Evolutionary conservation across 2,329 filamentous ascomycete genomes (phyloP).

Genomic region (Trichoderma sp.): DNA sequence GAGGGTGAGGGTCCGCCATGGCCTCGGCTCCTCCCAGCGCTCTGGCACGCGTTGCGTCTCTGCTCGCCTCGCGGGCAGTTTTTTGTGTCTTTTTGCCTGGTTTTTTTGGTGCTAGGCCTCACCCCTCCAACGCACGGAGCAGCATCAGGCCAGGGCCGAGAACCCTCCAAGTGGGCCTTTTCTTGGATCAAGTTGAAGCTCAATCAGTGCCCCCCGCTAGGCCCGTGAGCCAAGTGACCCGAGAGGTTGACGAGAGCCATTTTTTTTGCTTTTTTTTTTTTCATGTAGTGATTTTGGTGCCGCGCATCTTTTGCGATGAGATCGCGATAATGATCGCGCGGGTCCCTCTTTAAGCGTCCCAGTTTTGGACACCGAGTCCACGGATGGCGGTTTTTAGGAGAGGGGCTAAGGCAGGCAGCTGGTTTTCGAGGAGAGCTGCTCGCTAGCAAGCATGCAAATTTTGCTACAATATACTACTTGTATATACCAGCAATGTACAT

Average conservation of each 20-base stretch:
- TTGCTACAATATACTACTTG: too few relatives aligned
- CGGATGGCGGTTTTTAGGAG: not conserved
- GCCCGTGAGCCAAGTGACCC: not conserved
- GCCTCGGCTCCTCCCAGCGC: constrained; percentile 26
- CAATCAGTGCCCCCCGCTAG: not conserved
- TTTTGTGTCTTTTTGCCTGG: not conserved
- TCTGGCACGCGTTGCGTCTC: constrained; percentile 9
- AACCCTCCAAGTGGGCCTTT: constrained; percentile 1
- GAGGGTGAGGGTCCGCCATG: not conserved
- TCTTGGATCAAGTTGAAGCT: not conserved
- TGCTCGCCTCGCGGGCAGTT: constrained; percentile 3
- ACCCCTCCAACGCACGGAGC: constrained; percentile 2
- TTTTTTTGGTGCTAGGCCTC: not conserved
- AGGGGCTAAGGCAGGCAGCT: not conserved
- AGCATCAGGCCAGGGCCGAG: constrained; percentile 4
- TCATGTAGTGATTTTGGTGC: not conserved
- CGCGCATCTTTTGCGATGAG: not conserved
- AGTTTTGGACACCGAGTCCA: not conserved
- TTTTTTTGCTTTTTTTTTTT: not conserved
- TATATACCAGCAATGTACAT: not conserved
- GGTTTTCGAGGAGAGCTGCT: not conserved
- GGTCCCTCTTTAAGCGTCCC: not conserved
- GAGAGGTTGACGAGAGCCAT: not conserved
- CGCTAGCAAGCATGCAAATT: too few relatives aligned
- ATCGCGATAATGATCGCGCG: constrained; percentile 8